Base-by-base conservation (phyloP, 106 monocot genomes). In the Dendrobium officinale region DNA sequence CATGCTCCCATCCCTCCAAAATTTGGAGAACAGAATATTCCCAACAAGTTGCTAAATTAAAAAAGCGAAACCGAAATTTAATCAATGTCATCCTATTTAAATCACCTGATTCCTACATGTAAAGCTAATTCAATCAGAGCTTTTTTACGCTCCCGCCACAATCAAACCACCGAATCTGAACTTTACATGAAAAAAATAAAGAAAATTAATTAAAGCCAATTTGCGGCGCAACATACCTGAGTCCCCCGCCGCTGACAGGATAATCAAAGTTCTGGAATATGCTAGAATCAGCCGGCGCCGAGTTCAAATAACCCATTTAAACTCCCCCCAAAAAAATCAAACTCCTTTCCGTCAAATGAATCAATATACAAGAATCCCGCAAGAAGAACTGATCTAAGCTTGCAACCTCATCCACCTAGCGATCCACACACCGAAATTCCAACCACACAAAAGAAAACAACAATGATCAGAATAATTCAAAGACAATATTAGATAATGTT, bases 191-290 rank as follows among this genome's bases (percentile, higher is more conserved):
- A 4, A n/a, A 26, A 51, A 54, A 37, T 37, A 70, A 24, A 3
- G 27, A 16, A 54, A 77, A 7, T 1, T n/a, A 43, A 49, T 27
- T 15, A 16, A 31, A 78, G 54, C 33, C 27, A 74, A 73, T 42
- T 45, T 17, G 37, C 31, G 22, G 59, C 75, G 41, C 19, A 42
- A 42, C 27, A 10, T 11, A 82, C 82, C 82, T 82, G 67, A 82
- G 77, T 31, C 82, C 82, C 5, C 82, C 82, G 10, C 82, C 82
- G 41, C 77, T 82, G 44, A 67, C 82, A 17, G 76, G 82, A 45
- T 76, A 77, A 58, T 55, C 33, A 29, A 42, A n/a, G 73, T 45
- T 1, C 11, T 59, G 47, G 77, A 22, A 47, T 41, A 56, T 58
- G 45, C 42, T 61, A 24, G 29, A 78, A 37, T 58, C 20, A 26